A percentile compares a stretch with the other conserved stretches of the same genome.
These are phyloP conservation scores for Amanita jacksonii DNA, from an alignment of 768 basidiomycete species.

Conservation along the genomic window DNA sequence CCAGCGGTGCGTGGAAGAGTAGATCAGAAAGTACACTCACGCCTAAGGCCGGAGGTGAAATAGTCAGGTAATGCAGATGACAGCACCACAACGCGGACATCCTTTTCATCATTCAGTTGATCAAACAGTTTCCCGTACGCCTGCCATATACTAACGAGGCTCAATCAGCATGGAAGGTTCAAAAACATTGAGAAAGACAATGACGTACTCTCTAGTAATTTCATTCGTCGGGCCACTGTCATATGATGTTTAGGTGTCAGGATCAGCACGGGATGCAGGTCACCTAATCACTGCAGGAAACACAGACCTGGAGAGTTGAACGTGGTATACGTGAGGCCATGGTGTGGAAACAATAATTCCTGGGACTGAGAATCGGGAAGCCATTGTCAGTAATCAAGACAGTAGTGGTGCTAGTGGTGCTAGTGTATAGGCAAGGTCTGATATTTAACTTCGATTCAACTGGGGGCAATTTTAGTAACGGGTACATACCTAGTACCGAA, in stretches of 20 bases:
- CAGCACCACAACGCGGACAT: slow-evolving; percentile 65
- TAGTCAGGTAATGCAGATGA: slow-evolving; percentile 60
- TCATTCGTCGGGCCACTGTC: slow-evolving; percentile 59
- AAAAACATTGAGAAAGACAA: neutral
- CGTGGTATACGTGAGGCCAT: slow-evolving; percentile 32
- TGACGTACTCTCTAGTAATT: slow-evolving; percentile 36
- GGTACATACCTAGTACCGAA: too few species aligned
- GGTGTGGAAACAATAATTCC: slow-evolving; percentile 42
- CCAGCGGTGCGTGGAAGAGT: neutral
- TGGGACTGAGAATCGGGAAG: neutral
- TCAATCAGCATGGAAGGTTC: neutral
- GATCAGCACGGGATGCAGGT: too few species aligned
- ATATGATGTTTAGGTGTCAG: too few species aligned
- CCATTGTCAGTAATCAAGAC: neutral
- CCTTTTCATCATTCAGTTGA: slow-evolving; percentile 36
- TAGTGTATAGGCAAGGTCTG: too few species aligned
- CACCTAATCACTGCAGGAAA: neutral
- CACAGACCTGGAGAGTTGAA: slow-evolving; percentile 35
- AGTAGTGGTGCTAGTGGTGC: too few species aligned
- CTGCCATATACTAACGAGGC: slow-evolving; percentile 34
- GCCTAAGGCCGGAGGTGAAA: slow-evolving; percentile 80
- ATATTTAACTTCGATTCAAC: too few species aligned
- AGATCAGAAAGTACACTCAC: slow-evolving; percentile 27
- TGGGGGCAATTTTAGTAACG: too few species aligned
- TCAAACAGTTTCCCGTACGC: slow-evolving; percentile 60